Evolutionary conservation across 371 early-diverging fungal genomes (phyloP).

Genomic region (Mucor piriformis): DNA sequence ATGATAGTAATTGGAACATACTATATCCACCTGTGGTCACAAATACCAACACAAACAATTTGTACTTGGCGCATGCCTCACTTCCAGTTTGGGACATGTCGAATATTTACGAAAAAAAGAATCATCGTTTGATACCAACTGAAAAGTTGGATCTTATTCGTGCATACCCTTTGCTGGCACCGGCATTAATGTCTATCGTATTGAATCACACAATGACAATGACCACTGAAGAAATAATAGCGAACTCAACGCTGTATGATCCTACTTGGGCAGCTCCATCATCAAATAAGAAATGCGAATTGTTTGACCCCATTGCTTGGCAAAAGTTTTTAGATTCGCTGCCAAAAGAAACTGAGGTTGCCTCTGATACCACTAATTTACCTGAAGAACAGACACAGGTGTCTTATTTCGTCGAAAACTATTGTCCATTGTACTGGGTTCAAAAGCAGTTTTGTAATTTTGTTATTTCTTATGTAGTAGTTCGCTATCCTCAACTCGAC

Average conservation of each 20-base stretch:
- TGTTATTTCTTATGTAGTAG: conserved; percentile 33
- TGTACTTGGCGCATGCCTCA: conserved; percentile 25
- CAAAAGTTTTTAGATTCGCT: background rate
- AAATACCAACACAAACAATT: background rate
- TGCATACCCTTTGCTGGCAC: conserved; percentile 20
- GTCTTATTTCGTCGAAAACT: background rate
- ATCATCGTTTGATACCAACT: background rate
- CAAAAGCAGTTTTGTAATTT: conserved; percentile 41
- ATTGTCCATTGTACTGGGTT: conserved; percentile 39
- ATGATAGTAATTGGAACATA: conserved; percentile 1
- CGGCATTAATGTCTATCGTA: conserved; percentile 28
- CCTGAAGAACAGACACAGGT: background rate
- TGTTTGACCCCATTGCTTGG: conserved; percentile 2
- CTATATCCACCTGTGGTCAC: background rate
- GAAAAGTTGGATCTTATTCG: background rate
- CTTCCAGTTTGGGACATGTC: conserved; percentile 23
- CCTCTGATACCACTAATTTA: no score
- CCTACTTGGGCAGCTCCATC: background rate
- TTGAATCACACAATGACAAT: conserved; percentile 21
- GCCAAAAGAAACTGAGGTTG: background rate
- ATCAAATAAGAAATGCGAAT: background rate
- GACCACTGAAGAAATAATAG: conserved; percentile 21
- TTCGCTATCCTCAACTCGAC: conserved; percentile 37
- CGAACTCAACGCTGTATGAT: background rate
- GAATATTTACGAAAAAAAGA: conserved; percentile 6